These are phyloP conservation scores for Megacollybia marginata DNA, from an alignment of 768 basidiomycete genomes.

Conservation along the genomic window DNA sequence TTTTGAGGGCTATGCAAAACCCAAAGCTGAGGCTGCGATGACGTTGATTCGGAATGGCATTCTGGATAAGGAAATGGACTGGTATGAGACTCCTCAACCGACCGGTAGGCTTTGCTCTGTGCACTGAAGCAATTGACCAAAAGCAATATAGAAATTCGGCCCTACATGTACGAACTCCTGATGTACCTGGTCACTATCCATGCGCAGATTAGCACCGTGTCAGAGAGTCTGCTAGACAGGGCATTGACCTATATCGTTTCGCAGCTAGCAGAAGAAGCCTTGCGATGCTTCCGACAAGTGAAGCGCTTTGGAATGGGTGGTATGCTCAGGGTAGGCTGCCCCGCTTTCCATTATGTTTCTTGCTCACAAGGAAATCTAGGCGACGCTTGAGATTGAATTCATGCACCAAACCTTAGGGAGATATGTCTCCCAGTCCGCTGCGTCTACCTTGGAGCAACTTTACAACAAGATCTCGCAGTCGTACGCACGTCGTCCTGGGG, in stretches of 20 bases:
- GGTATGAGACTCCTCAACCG: slow-evolving; percentile 91
- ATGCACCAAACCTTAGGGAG: slow-evolving; percentile 92
- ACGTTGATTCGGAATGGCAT: slow-evolving; percentile 73
- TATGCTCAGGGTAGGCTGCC: slow-evolving; percentile 76
- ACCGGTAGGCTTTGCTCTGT: slow-evolving; percentile 47
- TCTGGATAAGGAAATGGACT: slow-evolving; percentile 75
- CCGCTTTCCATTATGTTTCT: slow-evolving; percentile 6
- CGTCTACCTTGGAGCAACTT: slow-evolving; percentile 80
- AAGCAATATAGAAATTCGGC: slow-evolving; percentile 63
- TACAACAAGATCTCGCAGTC: slow-evolving; percentile 94
- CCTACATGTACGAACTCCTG: slow-evolving; percentile 87
- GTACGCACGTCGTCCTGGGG: slow-evolving; percentile 78
- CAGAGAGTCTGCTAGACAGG: slow-evolving; percentile 77
- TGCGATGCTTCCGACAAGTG: slow-evolving; percentile 82
- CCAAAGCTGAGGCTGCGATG: slow-evolving; percentile 65
- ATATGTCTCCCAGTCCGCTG: slow-evolving; percentile 77
- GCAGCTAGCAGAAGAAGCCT: slow-evolving; percentile 74
- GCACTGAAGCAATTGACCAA: slow-evolving; percentile 1
- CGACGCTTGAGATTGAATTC: slow-evolving; percentile 98
- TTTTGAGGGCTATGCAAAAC: slow-evolving; percentile 82
- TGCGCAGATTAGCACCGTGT: slow-evolving; percentile 77
- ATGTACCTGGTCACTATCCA: slow-evolving; percentile 89
- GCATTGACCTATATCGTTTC: slow-evolving; percentile 75
- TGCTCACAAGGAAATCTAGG: slow-evolving; percentile 38
- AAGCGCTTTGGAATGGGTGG: slow-evolving; percentile 96